Base-by-base conservation (phyloP, 2,329 filamentous ascomycete genomes). In the Colletotrichum chlorophyti region DNA sequence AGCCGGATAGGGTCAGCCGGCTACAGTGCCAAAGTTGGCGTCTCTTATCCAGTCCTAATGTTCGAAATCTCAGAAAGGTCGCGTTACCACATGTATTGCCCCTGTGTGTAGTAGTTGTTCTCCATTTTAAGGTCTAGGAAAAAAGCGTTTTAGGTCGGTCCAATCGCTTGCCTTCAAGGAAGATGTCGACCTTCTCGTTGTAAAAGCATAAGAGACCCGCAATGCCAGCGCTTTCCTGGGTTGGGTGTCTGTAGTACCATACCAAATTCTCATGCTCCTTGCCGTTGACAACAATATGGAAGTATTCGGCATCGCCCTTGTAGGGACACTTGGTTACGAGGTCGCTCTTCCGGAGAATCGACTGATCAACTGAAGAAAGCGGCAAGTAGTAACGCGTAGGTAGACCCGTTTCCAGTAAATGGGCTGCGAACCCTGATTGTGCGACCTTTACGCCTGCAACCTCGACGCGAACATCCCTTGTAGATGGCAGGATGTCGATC, bases 101-200 rank as follows among this genome's bases (percentile, higher is more conserved):
- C n/a, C n/a, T n/a, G n/a, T n/a, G n/a, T n/a, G n/a, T n/a, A n/a
- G n/a, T n/a, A n/a, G n/a, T n/a, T n/a, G n/a, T n/a, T n/a, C n/a
- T n/a, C n/a, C n/a, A n/a, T n/a, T n/a, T n/a, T n/a, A n/a, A n/a
- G n/a, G n/a, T n/a, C 26, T 15, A 49, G 0, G 57, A 58, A 21
- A 70, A 72, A 12, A 61, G 57, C 0, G 65, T 65, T 59, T 67
- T 65, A 9, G 73, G 73, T n/a, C 64, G 63, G 35, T 68, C 63
- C 50, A 73, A 32, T 29, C 68, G 59, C 51, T 71, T 66, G 1
- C 85, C 85, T 60, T 85, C 83, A 6, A 88, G 63, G 53, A 76
- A 73, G n/a, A 89, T 78, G 59, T 88, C 83, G 2, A 90, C 84
- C 70, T 85, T 86, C 68, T 90, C 87, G 61, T 89, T 88, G 62